phyloP scores from a whole-genome alignment of 208 protist genomes.

The Leishmania gerbilli region DNA sequence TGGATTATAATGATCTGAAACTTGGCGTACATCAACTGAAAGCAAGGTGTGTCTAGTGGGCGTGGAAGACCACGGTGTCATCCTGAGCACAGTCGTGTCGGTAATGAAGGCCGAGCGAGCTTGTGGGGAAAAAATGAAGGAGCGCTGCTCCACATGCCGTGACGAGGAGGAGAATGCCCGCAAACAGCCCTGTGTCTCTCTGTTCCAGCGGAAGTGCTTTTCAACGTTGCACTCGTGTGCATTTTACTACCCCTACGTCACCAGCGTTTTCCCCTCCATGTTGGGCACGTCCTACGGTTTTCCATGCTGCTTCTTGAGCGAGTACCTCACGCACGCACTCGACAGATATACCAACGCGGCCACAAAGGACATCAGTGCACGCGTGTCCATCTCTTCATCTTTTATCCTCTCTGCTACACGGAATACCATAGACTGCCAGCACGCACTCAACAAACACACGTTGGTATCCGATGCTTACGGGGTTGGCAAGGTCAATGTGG shows the following conservation, averaged over 20 bases:
- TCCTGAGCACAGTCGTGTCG: background rate
- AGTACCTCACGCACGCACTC: background rate
- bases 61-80: background rate
- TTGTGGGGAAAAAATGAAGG: background rate
- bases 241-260: background rate
- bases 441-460: background rate
- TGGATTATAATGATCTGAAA: conserved; percentile 6
- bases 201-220: background rate
- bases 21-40: background rate
- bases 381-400: background rate
- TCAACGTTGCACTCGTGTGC: background rate
- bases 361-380: background rate
- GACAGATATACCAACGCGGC: background rate
- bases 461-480: background rate
- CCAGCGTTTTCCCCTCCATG: background rate
- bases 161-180: conserved; percentile 5
- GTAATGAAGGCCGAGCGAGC: background rate
- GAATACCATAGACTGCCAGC: background rate
- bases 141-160: background rate
- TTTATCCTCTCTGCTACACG: conserved; percentile 14
- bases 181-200: background rate
- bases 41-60: background rate
- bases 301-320: background rate
- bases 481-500: background rate
- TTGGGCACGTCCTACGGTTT: background rate